Conservation (phyloP, 2,329 filamentous ascomycete genomes). For the Helicocarpus griseus region DNA sequence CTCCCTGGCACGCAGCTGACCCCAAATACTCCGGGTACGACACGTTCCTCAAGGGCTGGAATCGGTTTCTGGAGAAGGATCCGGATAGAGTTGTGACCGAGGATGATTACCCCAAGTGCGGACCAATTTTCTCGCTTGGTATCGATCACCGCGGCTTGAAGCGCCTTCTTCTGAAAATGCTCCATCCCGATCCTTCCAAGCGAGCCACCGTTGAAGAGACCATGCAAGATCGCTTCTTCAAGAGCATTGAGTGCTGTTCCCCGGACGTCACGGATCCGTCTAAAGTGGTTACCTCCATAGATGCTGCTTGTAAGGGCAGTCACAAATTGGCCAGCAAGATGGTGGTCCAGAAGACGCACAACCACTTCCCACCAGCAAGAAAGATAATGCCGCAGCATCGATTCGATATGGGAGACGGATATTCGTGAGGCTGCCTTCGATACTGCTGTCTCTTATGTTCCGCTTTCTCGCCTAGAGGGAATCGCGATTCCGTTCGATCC, state of each 20-base stretch:
- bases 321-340: slow-evolving; percentile 16
- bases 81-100: slow-evolving; percentile 44
- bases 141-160: slow-evolving; percentile 56
- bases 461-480: no score
- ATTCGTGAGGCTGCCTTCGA: slow-evolving; percentile 1
- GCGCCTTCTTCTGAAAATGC: slow-evolving; percentile 67
- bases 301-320: slow-evolving; percentile 19
- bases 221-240: slow-evolving; percentile 61
- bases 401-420: slow-evolving; percentile 21
- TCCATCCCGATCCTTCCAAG: slow-evolving; percentile 64
- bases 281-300: slow-evolving; percentile 50
- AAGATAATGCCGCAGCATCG: slow-evolving; percentile 19
- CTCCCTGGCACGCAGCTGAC: slow-evolving; percentile 64
- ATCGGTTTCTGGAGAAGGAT: slow-evolving; percentile 51
- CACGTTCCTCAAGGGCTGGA: slow-evolving; percentile 57
- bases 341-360: slow-evolving; percentile 23
- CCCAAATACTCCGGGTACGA: slow-evolving; percentile 51
- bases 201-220: slow-evolving; percentile 62
- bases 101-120: slow-evolving; percentile 55
- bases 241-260: slow-evolving; percentile 69
- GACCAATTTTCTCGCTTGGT: slow-evolving; percentile 54
- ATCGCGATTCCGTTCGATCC: no score
- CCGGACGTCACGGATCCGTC: slow-evolving; percentile 52
- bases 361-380: slow-evolving; percentile 24
- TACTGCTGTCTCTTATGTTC: no score